phyloP scores from a whole-genome alignment of 2,329 filamentous ascomycete species.

The Lachnellula suecica region DNA sequence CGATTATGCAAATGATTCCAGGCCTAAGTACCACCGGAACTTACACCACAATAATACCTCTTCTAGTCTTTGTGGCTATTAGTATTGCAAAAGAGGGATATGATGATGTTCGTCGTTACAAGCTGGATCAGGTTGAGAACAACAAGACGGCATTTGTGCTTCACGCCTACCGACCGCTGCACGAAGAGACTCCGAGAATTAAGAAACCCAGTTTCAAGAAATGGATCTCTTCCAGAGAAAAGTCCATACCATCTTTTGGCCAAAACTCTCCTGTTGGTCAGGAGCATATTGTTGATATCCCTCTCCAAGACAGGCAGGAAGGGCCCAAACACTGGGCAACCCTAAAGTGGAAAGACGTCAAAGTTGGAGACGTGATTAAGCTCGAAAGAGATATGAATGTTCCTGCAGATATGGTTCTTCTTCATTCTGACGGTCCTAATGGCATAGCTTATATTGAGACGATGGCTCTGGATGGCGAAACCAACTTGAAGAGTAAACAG shows the following conservation, averaged over 20 bases:
- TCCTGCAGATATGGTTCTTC: constrained; percentile 78
- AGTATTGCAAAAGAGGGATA: constrained; percentile 91
- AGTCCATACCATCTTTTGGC: background rate
- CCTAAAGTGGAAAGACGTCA: constrained; percentile 66
- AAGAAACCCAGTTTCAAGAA: background rate
- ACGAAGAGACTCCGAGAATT: background rate
- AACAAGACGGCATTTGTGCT: constrained; percentile 52
- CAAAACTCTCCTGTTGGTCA: background rate
- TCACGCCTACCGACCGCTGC: constrained; percentile 14
- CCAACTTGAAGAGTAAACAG: constrained; percentile 77
- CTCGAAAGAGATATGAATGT: constrained; percentile 73
- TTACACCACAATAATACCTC: constrained; percentile 80
- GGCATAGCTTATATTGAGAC: constrained; percentile 81
- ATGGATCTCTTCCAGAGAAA: background rate
- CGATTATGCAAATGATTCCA: constrained; percentile 86
- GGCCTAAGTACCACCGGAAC: constrained; percentile 86
- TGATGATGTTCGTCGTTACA: constrained; percentile 81
- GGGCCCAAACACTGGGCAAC: constrained; percentile 41
- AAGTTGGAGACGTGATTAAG: constrained; percentile 70
- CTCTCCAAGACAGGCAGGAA: constrained; percentile 2
- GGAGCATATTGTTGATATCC: background rate
- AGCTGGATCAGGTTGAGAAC: constrained; percentile 83
- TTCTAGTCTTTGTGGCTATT: constrained; percentile 77
- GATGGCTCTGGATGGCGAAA: constrained; percentile 82
- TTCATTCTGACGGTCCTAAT: constrained; percentile 76